Evolutionary conservation across 2,329 filamentous ascomycete species (phyloP), one percentile per base, ranked within the genome.

Genomic region (Parascedosporium putredinis): DNA sequence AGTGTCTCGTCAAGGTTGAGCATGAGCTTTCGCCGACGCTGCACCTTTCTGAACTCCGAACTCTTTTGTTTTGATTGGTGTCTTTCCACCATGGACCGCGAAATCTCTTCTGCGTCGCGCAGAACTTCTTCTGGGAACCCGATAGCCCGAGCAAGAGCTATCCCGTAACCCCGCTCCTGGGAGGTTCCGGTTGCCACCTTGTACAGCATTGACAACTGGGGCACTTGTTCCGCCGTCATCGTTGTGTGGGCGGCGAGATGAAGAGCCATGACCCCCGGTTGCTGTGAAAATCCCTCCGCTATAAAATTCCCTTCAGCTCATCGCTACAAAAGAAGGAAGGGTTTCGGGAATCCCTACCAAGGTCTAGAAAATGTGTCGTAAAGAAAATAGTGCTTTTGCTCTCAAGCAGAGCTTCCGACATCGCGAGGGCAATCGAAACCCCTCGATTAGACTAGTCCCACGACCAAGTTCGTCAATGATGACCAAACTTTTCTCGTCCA

Each of bases 381-480:
- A 98, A 98, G 83, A 88, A 96, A 0, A 96, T 81, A 0, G 87
- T 74, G 0, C 89, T 83, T 52, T 80, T 76, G 56, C 81, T 93
- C 52, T 89, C 78, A 4, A 96, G 77, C 3, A 98, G 71, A 0
- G 87, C 86, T 68, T 97, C 93, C 0, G 90, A 84, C 59, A 97
- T 89, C 2, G 90, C 86, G 45, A 96, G 74, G 1, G 93, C 88
- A 59, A 98, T 94, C 0, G 88, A 84, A 1, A 97, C 69, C 93
- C 93, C 60, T 98, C 93, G 22, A 83, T 76, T 0, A 86, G 91
- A 60, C 88, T 93, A 0, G 93, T 98, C 1, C 89, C 91, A 24
- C 93, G 79, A 0, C 93, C 91, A 3, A 98, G 76, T 60, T 98
- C 93, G 58, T 98, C 93, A 46, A 98, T 79, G 45, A 98, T 86